Evolutionary conservation across 2,329 filamentous ascomycete species (phyloP).

Genomic region (Trichoderma koningiopsis): DNA sequence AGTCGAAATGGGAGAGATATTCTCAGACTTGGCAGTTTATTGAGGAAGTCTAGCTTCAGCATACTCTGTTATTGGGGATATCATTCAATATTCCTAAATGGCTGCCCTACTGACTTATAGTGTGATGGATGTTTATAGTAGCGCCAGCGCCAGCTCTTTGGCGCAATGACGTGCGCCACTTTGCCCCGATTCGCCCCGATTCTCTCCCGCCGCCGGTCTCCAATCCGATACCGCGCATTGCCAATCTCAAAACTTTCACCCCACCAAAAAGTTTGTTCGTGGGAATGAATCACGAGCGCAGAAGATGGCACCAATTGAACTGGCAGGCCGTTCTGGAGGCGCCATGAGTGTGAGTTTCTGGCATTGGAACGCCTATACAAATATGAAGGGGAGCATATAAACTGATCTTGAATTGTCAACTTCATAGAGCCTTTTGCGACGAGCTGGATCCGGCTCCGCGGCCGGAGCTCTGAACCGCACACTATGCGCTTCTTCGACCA

Average conservation of each 20-base stretch:
- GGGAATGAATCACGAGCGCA: conserved; percentile 20
- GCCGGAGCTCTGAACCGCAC: conserved; percentile 22
- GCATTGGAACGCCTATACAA: background rate
- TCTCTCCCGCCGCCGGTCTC: conserved; percentile 26
- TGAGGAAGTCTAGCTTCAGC: background rate
- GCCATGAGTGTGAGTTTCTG: conserved; percentile 47
- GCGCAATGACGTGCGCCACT: conserved; percentile 1
- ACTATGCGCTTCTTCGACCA: conserved; percentile 33
- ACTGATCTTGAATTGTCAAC: conserved; percentile 1
- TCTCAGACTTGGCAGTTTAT: background rate
- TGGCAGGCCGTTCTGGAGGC: conserved; percentile 52
- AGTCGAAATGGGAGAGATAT: background rate
- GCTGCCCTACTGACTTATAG: background rate
- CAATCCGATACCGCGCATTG: conserved; percentile 43
- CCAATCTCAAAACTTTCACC: conserved; percentile 38
- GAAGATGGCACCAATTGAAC: conserved; percentile 54
- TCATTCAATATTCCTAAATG: background rate
- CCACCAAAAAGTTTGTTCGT: conserved; percentile 34
- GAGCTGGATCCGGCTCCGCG: conserved; percentile 37
- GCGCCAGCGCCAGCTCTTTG: background rate
- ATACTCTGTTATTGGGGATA: background rate
- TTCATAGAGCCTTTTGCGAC: conserved; percentile 43
- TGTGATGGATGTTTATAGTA: background rate
- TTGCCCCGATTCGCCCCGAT: background rate
- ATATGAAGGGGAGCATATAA: background rate